These are phyloP conservation scores for Rhododendron griersonianum DNA, from an alignment of 148 eudicot species.

Conservation along the genomic window DNA sequence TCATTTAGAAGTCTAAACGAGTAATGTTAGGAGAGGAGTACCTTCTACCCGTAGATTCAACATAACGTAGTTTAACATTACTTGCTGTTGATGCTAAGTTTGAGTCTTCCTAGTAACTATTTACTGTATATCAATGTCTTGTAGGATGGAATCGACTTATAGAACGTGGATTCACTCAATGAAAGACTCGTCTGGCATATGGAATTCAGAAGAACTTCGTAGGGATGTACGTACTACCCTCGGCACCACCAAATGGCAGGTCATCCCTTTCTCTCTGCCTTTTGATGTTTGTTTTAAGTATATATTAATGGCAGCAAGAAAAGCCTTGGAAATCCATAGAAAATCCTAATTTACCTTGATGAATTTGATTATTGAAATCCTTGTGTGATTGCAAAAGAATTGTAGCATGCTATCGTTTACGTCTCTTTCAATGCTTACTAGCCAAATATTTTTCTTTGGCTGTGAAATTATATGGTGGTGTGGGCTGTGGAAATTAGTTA, in stretches of 20 bases:
- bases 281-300: not conserved
- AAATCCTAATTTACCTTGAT: not conserved
- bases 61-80: not conserved
- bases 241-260: constrained; percentile 93
- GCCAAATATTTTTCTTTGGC: not conserved
- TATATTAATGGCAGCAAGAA: not conserved
- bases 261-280: constrained; percentile 8
- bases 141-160: constrained; percentile 81
- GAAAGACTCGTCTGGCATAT: constrained; percentile 42
- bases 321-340: not conserved
- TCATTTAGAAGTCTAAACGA: not conserved
- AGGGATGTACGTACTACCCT: constrained; percentile 65
- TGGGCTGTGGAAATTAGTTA: not conserved
- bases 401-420: not conserved
- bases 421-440: not conserved
- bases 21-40: not conserved
- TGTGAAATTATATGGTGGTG: not conserved
- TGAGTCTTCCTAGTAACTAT: not conserved
- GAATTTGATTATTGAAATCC: not conserved
- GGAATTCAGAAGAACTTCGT: constrained; percentile 58
- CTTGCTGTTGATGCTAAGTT: not conserved
- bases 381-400: not conserved
- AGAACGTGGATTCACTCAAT: constrained; percentile 68
- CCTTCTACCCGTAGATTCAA: not conserved
- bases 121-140: not conserved